Base-by-base conservation (phyloP, 768 basidiomycete species). In the Asterophora lycoperdoides region DNA sequence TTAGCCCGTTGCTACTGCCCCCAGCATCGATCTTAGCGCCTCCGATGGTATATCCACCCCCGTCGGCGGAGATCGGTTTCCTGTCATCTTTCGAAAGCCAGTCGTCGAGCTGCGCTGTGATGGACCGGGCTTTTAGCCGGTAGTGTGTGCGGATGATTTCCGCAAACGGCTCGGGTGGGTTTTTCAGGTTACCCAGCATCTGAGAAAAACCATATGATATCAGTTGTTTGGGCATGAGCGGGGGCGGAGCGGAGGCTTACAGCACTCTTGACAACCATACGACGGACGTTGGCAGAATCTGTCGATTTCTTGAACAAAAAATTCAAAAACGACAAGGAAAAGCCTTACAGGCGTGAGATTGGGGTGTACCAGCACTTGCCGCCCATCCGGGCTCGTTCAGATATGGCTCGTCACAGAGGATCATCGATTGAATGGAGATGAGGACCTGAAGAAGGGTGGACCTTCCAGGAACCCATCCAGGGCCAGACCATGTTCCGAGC, bases 351-450 rank as follows among this genome's bases (percentile, higher is more conserved):
- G 86, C 82, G 58, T 73, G 75, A 28, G 91, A 93, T 55, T 81
- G 77, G 2, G 87, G 77, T 19, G 83, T 86, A 20, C 91, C 91
- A 13, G 75, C 80, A 48, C 79, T 77, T 35, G 68, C 68, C 17
- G 89, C 84, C 89, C 89, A 90, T 19, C 87, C 92, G 15, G 93
- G 93, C 64, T 97, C 93, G 56, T 95, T 95, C 52, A 93, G 66
- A 63, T 93, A 95, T 8, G 94, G 90, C 59, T 93, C 93, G 15
- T 95, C 94, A 53, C 89, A 93, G 19, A 96, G 72, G 56, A 96
- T 95, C 89, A 97, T 92, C 13, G 90, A 92, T 70, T 96, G 94
- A 28, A 97, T 94, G 13, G 93, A 94, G 33, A 96, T 89, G 35
- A 97, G 74, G 32, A 94, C 90, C 78, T 95, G 80, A 1, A 95